Evolutionary conservation across 2,329 filamentous ascomycete species (phyloP), one percentile per base, ranked within the genome.

Genomic region (Ophiostoma ips): DNA sequence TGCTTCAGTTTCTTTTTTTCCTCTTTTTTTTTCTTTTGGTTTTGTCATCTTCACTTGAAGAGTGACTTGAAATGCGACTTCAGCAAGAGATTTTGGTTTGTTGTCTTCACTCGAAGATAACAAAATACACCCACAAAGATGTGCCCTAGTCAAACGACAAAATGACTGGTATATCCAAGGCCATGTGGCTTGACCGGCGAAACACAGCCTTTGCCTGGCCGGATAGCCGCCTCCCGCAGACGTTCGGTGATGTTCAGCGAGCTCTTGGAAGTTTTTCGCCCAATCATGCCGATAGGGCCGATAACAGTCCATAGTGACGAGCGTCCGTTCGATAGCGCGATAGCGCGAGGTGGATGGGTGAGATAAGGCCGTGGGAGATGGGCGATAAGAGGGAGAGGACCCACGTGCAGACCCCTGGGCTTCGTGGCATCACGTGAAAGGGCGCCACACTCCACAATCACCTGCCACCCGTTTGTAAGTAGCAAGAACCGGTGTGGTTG

Each of bases 401-500:
- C 40, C 40, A 30, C 38, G n/a, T 13, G 21, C 44, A 13, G 35
- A 35, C 21, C 43, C 21, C 35, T 46, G 38, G 28, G 34, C 34
- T 16, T 12, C 12, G n/a, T 47, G 30, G 28, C 44, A 15, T 50
- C 50, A 52, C 50, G 50, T 52, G 50, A 46, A 4, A 30, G 13
- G 28, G 30, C 36, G 40, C 46, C 46, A 33, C 34, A 40, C 36
- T 30, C 19, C 24, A 34, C 18, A 12, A 24, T 31, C 36, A 43
- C 46, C 47, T 44, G 50, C 47, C 43, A 49, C 40, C 40, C 11
- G 28, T 49, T 46, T 40, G 16, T 38, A 11, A 11, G 9, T 35
- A 24, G 19, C 12, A 16, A 24, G 5, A 16, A 16, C 19, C 28
- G 16, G 37, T 35, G 37, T 30, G 31, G 36, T 31, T 13, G 24